These are phyloP conservation scores for Kernera saxatilis DNA, from an alignment of 345 rosid genomes.

Conservation along the genomic window DNA sequence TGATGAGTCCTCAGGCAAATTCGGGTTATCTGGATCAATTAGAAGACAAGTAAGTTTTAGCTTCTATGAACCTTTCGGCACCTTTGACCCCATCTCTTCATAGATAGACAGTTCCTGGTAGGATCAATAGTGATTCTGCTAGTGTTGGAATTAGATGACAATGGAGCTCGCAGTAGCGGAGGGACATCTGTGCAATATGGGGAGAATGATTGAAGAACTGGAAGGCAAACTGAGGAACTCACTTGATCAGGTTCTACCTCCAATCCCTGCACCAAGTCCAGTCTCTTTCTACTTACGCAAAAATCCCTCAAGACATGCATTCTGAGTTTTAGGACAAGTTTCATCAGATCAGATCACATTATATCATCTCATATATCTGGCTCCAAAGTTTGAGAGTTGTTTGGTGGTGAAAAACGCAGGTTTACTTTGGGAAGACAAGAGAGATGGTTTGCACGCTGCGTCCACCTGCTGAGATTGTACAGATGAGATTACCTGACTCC, in stretches of 20 bases:
- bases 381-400: background rate
- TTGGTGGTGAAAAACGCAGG: constrained; percentile 45
- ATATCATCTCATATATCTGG: background rate
- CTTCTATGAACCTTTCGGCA: background rate
- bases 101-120: background rate
- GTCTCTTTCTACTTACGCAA: background rate
- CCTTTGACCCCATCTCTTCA: background rate
- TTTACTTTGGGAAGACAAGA: constrained; percentile 94
- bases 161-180: constrained; percentile 79
- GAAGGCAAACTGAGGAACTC: constrained; percentile 94
- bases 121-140: background rate
- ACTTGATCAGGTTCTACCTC: constrained; percentile 68
- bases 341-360: background rate
- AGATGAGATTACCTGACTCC: constrained; percentile 61
- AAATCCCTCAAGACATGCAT: background rate
- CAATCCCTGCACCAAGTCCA: background rate
- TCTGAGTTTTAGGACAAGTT: background rate
- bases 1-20: constrained; percentile 68
- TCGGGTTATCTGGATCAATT: constrained; percentile 88
- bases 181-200: constrained; percentile 97
- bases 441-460: constrained; percentile 95
- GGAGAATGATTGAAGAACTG: constrained; percentile 97
- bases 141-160: constrained; percentile 54
- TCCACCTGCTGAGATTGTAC: constrained; percentile 72
- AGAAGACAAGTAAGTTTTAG: constrained; percentile 72